These are phyloP conservation scores for Rhizophagus sp. DNA, from an alignment of 192 early-diverging fungal species.

Conservation along the genomic window DNA sequence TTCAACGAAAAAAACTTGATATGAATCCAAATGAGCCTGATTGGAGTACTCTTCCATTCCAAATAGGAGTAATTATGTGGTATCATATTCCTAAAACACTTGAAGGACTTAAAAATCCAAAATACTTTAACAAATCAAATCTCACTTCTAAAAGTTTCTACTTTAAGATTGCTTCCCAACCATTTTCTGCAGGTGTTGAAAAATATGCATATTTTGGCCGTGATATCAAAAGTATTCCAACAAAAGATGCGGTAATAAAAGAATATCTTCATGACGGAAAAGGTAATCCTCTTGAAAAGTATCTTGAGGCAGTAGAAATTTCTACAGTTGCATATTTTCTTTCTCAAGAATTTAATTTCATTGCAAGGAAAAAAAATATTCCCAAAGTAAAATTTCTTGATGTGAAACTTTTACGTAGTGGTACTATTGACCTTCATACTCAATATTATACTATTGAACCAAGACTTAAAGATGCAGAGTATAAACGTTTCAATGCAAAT, in stretches of 20 bases:
- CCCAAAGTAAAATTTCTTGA: no score
- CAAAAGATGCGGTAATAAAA: constrained; percentile 11
- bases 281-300: no score
- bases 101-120: neutral
- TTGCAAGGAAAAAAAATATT: no score
- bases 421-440: no score
- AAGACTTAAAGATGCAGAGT: constrained; percentile 10
- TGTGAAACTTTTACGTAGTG: no score
- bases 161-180: constrained; percentile 16
- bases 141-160: neutral
- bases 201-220: constrained; percentile 24
- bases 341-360: no score
- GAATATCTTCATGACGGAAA: no score
- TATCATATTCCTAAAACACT: neutral
- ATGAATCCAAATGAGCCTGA: constrained; percentile 3
- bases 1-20: neutral
- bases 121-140: constrained; percentile 10
- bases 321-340: no score
- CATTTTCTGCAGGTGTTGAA: constrained; percentile 19
- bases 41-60: neutral
- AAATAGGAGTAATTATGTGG: neutral
- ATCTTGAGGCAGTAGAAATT: no score
- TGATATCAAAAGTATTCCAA: neutral
- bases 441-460: no score
- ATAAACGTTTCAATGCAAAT: neutral